A percentile compares a stretch with the other conserved stretches of the same genome.
phyloP scores from a whole-genome alignment of 192 early-diverging fungal species.

The Coemansia interrupta region DNA sequence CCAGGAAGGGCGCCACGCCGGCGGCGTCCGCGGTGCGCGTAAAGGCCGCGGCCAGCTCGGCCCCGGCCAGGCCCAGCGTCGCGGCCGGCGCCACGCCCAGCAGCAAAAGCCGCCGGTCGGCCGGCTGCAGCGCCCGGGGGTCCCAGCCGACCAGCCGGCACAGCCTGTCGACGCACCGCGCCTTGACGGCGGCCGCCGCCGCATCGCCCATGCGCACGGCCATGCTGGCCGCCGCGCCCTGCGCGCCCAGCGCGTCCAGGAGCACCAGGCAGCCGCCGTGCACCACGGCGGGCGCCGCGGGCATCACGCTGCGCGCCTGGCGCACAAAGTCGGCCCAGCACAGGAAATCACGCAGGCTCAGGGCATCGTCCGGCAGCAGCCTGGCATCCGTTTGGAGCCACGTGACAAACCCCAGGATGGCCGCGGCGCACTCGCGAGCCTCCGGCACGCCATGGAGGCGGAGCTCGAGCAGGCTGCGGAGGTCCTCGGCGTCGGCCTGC shows the following conservation, averaged over 20 bases:
- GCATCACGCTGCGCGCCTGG: conserved; percentile 51
- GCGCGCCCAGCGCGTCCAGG: conserved; percentile 87
- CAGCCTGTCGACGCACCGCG: conserved; percentile 47
- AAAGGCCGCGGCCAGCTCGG: conserved; percentile 10
- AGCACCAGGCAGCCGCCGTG: conserved; percentile 91
- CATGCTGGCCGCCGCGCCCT: conserved; percentile 46
- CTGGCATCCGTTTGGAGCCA: conserved; percentile 57
- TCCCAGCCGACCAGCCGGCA: conserved; percentile 37
- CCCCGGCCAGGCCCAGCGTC: neutral
- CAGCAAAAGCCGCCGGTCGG: neutral
- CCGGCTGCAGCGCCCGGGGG: neutral
- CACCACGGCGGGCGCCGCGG: conserved; percentile 57
- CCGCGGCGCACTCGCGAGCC: conserved; percentile 52
- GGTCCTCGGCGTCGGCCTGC: conserved; percentile 69
- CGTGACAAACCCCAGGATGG: conserved; percentile 78
- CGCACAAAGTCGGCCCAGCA: conserved; percentile 88
- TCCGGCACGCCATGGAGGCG: conserved; percentile 45
- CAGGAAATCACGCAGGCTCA: conserved; percentile 88
- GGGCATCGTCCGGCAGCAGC: conserved; percentile 33
- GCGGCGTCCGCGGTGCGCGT: conserved; percentile 44
- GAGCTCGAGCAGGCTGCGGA: conserved; percentile 61
- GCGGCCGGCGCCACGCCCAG: conserved; percentile 33
- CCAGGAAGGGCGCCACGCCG: conserved; percentile 78
- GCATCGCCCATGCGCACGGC: conserved; percentile 11
- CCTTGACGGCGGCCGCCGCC: conserved; percentile 22